These are phyloP conservation scores for Agaricus blazei DNA, from an alignment of 768 basidiomycete species.

Conservation along the genomic window DNA sequence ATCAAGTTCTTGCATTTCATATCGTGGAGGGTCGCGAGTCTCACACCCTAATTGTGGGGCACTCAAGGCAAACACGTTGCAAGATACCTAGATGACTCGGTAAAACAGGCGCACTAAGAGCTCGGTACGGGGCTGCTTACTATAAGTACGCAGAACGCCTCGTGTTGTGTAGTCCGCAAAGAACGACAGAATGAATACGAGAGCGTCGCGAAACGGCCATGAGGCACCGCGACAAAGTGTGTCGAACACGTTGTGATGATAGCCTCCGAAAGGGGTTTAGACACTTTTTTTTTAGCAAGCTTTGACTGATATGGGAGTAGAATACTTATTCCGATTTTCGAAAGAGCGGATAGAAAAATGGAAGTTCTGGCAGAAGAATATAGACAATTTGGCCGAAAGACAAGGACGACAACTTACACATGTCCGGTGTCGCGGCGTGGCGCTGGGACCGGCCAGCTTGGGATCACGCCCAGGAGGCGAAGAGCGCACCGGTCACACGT, in stretches of 20 bases:
- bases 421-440: no score
- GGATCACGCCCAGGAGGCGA: no score
- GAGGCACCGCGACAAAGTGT: conserved; percentile 2
- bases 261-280: neutral
- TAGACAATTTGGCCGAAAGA: no score
- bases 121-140: neutral
- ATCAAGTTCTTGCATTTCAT: conserved; percentile 6
- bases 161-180: neutral
- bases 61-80: conserved; percentile 15
- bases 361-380: neutral
- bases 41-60: conserved; percentile 8
- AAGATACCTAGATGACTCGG: neutral
- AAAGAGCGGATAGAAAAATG: neutral
- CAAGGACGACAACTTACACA: no score
- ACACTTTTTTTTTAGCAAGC: neutral
- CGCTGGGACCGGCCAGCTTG: neutral
- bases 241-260: conserved; percentile 9
- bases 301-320: neutral
- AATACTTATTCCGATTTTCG: no score
- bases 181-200: neutral
- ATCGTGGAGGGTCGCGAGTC: conserved; percentile 13
- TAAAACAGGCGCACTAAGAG: neutral
- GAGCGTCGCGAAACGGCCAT: conserved; percentile 3
- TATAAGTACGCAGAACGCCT: neutral
- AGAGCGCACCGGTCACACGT: neutral